A percentile compares a stretch with the other conserved stretches of the same genome.
These are phyloP conservation scores for Solanum hybrid DNA, from an alignment of 305 asterid species.

Conservation along the genomic window DNA sequence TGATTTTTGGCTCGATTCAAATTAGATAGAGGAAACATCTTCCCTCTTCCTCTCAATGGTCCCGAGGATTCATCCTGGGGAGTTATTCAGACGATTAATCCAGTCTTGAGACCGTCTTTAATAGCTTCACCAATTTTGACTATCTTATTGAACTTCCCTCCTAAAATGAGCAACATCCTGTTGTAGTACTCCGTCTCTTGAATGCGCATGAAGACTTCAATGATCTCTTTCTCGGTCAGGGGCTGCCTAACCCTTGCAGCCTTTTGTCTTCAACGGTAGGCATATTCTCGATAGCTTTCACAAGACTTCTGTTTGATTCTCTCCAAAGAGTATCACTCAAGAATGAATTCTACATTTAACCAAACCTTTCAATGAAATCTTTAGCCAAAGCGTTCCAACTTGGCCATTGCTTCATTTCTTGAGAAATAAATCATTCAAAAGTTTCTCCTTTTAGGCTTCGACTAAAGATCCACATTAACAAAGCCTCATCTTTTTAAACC, in stretches of 20 bases:
- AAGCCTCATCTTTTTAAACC: background rate
- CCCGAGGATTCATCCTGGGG: background rate
- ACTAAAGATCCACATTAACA: no score
- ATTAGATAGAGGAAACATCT: background rate
- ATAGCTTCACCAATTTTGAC: background rate
- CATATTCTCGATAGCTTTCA: background rate
- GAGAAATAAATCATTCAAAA: no score
- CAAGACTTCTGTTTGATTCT: background rate
- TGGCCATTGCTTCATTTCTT: no score
- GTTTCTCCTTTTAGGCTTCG: no score
- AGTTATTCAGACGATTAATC: background rate
- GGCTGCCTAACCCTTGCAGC: background rate
- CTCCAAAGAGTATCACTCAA: background rate
- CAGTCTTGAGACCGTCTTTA: background rate
- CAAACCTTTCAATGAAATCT: no score
- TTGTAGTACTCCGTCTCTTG: background rate
- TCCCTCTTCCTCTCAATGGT: background rate
- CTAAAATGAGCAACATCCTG: background rate
- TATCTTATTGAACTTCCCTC: background rate
- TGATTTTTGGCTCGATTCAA: background rate
- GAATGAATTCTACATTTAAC: background rate
- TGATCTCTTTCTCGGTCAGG: no score
- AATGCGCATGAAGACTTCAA: no score
- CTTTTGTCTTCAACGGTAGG: background rate
- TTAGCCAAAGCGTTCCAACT: no score